These are phyloP conservation scores for Linaria vulgaris DNA, from an alignment of 257 asterid species.

Conservation along the genomic window DNA sequence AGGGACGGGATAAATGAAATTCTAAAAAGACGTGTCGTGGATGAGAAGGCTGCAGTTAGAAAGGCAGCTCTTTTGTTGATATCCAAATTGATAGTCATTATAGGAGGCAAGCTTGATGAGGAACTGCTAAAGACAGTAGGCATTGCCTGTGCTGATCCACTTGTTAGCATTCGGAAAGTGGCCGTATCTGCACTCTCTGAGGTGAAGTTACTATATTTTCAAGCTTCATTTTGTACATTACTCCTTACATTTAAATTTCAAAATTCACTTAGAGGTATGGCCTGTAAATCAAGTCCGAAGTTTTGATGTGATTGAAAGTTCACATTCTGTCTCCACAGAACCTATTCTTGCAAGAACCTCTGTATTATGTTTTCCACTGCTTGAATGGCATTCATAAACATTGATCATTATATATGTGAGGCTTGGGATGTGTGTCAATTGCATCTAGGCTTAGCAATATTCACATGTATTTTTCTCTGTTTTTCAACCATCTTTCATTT, in stretches of 20 bases:
- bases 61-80: constrained; percentile 81
- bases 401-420: constrained; percentile 6
- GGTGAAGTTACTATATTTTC: constrained; percentile 47
- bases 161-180: constrained; percentile 91
- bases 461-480: constrained; percentile 12
- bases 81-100: constrained; percentile 61
- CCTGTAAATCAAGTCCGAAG: constrained; percentile 7
- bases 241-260: background rate
- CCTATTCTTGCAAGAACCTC: background rate
- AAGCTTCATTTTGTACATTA: background rate
- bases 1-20: constrained; percentile 45
- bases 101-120: constrained; percentile 67
- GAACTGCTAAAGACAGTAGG: constrained; percentile 77
- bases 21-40: constrained; percentile 66
- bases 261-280: background rate
- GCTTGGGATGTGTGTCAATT: background rate
- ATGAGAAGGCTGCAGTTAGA: constrained; percentile 95
- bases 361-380: background rate
- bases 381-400: constrained; percentile 1
- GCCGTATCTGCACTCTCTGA: constrained; percentile 85
- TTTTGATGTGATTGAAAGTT: background rate
- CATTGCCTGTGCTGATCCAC: constrained; percentile 93
- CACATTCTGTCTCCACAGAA: background rate
- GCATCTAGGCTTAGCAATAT: background rate
- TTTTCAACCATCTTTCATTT: background rate